These are phyloP conservation scores for Claviceps citrina DNA, from an alignment of 2,329 filamentous ascomycete genomes.

Conservation along the genomic window DNA sequence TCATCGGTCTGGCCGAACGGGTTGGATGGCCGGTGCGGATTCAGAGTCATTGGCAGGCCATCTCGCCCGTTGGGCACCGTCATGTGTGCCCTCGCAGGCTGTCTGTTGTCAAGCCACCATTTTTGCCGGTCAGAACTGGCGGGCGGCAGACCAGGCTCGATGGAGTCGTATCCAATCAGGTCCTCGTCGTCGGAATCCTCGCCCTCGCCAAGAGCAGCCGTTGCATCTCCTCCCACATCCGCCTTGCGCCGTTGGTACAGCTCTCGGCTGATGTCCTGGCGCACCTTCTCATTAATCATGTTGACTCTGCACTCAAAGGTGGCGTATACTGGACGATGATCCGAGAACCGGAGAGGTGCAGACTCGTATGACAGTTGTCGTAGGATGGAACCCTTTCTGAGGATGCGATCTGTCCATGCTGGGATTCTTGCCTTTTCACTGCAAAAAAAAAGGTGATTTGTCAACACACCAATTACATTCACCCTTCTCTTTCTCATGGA, in stretches of 20 bases:
- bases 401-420: slow-evolving; percentile 89
- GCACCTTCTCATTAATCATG: slow-evolving; percentile 59
- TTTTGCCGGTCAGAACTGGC: slow-evolving; percentile 54
- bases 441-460: neutral
- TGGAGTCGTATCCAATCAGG: slow-evolving; percentile 62
- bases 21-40: slow-evolving; percentile 61
- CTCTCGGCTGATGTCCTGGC: slow-evolving; percentile 55
- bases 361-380: slow-evolving; percentile 70
- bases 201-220: slow-evolving; percentile 35
- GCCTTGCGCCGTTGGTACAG: slow-evolving; percentile 57
- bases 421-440: slow-evolving; percentile 88
- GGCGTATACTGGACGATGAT: slow-evolving; percentile 90
- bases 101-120: slow-evolving; percentile 56
- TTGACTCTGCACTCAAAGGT: slow-evolving; percentile 73
- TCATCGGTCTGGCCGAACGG: slow-evolving; percentile 63
- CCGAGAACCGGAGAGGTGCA: slow-evolving; percentile 75
- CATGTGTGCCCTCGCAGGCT: slow-evolving; percentile 60
- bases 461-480: too few species aligned
- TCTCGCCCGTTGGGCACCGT: slow-evolving; percentile 41
- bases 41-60: slow-evolving; percentile 45
- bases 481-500: too few species aligned
- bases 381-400: slow-evolving; percentile 72
- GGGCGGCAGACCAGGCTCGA: slow-evolving; percentile 60
- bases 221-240: slow-evolving; percentile 51
- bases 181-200: slow-evolving; percentile 62